Percentiles rank a stretch among this genome's conserved stretches.
Conservation (phyloP, 306 rosid genomes). For the Vigna nakashimae region DNA sequence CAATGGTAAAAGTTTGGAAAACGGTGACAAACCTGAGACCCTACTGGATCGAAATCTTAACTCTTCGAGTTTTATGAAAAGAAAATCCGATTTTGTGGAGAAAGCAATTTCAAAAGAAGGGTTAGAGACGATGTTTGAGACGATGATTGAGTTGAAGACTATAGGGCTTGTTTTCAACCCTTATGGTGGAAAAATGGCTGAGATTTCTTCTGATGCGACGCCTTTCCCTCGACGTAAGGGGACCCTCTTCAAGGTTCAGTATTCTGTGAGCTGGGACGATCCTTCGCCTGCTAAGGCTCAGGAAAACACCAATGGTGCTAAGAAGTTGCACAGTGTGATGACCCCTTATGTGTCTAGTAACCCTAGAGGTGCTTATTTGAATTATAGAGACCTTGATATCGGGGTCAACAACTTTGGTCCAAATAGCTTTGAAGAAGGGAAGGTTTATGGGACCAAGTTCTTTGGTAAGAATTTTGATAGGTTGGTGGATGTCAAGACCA, state of each 20-base stretch:
- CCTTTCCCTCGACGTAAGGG: conserved; percentile 85
- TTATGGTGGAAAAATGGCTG: conserved; percentile 55
- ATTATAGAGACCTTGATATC: conserved; percentile 82
- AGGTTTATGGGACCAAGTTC: conserved; percentile 64
- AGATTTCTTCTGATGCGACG: conserved; percentile 51
- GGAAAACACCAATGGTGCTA: conserved; percentile 37
- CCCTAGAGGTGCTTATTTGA: conserved; percentile 56
- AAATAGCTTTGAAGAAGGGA: conserved; percentile 59
- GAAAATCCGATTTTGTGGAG: conserved; percentile 56
- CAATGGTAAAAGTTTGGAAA: background rate
- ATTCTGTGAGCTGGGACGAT: conserved; percentile 67
- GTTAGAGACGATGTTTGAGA: conserved; percentile 48
- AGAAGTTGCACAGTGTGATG: conserved; percentile 60
- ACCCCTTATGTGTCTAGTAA: conserved; percentile 75
- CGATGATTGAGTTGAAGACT: conserved; percentile 49
- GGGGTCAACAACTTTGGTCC: conserved; percentile 53
- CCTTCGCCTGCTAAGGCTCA: conserved; percentile 23
- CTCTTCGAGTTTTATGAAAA: conserved; percentile 32
- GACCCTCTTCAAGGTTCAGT: conserved; percentile 70
- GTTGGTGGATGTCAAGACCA: conserved; percentile 66
- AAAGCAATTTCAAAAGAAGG: conserved; percentile 39
- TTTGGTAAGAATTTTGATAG: conserved; percentile 66
- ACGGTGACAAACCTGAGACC: conserved; percentile 40
- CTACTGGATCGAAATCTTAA: conserved; percentile 46
- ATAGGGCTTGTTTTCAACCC: conserved; percentile 53